Conservation (phyloP, 2,329 filamentous ascomycete species). For the Aaosphaeria arxii region DNA sequence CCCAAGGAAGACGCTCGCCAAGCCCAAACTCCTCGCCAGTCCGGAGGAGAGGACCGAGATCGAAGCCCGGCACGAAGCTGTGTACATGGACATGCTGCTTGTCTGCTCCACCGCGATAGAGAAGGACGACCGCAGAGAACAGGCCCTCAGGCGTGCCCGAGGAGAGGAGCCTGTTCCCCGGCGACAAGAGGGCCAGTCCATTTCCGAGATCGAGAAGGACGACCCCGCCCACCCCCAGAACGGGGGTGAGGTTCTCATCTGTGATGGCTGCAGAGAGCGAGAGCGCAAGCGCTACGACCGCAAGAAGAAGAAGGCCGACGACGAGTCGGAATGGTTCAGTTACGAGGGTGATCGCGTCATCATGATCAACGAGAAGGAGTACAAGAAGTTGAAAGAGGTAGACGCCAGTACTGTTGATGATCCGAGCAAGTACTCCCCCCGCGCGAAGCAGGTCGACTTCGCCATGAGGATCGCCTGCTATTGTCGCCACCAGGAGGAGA, state of each 20-base stretch:
- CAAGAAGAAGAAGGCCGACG: conserved; percentile 93
- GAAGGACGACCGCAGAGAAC: conserved; percentile 62
- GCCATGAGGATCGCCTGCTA: conserved; percentile 98
- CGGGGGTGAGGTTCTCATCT: conserved; percentile 92
- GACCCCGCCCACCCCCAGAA: conserved; percentile 74
- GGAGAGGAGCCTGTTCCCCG: conserved; percentile 39
- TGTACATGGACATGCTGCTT: conserved; percentile 42
- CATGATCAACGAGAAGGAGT: conserved; percentile 38
- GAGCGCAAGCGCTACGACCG: conserved; percentile 87
- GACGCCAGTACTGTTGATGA: conserved; percentile 5
- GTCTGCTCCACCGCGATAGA: conserved; percentile 93
- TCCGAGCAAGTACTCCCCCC: conserved; percentile 14
- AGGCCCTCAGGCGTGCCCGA: conserved; percentile 63
- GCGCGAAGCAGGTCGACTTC: conserved; percentile 72
- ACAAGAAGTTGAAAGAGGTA: conserved; percentile 30
- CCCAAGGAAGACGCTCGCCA: conserved; percentile 87
- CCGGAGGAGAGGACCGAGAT: conserved; percentile 66
- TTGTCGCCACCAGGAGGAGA: conserved; percentile 91
- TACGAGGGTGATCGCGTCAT: conserved; percentile 44
- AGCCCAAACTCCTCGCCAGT: conserved; percentile 84
- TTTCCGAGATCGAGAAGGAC: conserved; percentile 50
- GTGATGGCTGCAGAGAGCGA: conserved; percentile 82
- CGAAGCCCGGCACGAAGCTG: conserved; percentile 61
- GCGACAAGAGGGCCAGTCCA: conserved; percentile 35
- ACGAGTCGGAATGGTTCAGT: conserved; percentile 76